phyloP scores from a whole-genome alignment of 345 rosid species.

The Raphanus sativus region DNA sequence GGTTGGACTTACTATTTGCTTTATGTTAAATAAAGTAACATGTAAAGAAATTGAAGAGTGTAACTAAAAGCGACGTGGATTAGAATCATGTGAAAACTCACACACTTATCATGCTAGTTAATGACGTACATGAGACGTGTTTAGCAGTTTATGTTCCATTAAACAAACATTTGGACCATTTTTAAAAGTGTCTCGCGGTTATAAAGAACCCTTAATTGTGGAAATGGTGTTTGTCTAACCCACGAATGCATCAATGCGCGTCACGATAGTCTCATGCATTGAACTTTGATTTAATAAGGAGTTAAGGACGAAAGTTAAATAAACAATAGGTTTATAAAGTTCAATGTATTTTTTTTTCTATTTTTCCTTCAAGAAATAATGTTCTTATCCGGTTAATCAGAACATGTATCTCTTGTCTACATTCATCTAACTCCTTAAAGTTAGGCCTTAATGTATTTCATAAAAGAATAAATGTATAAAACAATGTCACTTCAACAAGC shows the following conservation, averaged over 20 bases:
- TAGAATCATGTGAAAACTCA: background rate
- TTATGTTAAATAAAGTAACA: background rate
- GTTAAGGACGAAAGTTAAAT: background rate
- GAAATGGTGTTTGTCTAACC: conserved; percentile 34
- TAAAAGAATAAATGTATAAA: background rate
- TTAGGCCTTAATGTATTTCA: background rate
- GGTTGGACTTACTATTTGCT: background rate
- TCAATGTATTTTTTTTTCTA: background rate
- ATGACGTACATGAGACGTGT: conserved; percentile 32
- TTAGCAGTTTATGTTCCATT: background rate
- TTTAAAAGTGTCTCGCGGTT: conserved; percentile 17
- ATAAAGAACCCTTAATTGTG: conserved; percentile 22
- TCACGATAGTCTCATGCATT: conserved; percentile 42
- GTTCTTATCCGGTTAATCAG: conserved; percentile 24
- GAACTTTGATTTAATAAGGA: conserved; percentile 25
- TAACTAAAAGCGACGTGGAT: background rate
- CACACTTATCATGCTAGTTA: conserved; percentile 5
- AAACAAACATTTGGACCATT: background rate
- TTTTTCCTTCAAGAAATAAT: background rate
- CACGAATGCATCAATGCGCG: conserved; percentile 46
- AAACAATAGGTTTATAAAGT: background rate
- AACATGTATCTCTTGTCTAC: conserved; percentile 7
- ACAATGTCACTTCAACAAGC: background rate
- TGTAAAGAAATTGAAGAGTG: background rate
- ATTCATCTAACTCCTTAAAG: conserved; percentile 18